Conservation (phyloP, 441 rosid genomes). For the Rhodomyrtus psidioides region DNA sequence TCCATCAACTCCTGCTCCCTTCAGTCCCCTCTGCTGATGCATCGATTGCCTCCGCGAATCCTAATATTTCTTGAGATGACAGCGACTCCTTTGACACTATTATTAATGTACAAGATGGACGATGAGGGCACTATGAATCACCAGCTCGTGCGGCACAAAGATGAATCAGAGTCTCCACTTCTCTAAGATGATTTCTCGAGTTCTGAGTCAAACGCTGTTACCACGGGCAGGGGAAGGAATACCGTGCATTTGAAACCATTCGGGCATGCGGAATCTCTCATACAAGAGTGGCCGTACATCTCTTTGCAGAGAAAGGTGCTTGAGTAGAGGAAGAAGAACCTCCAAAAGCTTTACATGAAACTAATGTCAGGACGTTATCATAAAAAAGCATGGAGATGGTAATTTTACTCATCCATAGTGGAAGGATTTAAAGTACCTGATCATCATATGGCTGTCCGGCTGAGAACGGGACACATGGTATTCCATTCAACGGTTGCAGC, state of each 20-base stretch:
- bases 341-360: slow-evolving; percentile 31
- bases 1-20: not conserved
- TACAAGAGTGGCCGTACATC: slow-evolving; percentile 35
- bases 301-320: slow-evolving; percentile 32
- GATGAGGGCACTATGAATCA: not conserved
- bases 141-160: not conserved
- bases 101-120: not conserved
- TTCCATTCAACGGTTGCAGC: slow-evolving; percentile 32
- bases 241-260: slow-evolving; percentile 52
- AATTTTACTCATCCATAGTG: not conserved
- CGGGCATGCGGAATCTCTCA: slow-evolving; percentile 39
- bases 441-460: slow-evolving; percentile 24
- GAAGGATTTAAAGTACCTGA: slow-evolving; percentile 15
- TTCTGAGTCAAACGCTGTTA: not conserved
- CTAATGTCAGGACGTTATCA: not conserved
- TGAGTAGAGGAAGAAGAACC: slow-evolving; percentile 39
- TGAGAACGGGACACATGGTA: slow-evolving; percentile 29
- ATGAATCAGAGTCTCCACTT: not conserved
- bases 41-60: not conserved
- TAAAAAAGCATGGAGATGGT: not conserved
- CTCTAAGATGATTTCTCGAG: not conserved
- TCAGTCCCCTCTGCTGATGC: not conserved
- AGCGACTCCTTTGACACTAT: not conserved
- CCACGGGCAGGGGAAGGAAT: slow-evolving; percentile 23
- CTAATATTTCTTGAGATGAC: not conserved